Evolutionary conservation across 108 stramenopile species (phyloP).

Genomic region (Cyclostephanos invisitatus): DNA sequence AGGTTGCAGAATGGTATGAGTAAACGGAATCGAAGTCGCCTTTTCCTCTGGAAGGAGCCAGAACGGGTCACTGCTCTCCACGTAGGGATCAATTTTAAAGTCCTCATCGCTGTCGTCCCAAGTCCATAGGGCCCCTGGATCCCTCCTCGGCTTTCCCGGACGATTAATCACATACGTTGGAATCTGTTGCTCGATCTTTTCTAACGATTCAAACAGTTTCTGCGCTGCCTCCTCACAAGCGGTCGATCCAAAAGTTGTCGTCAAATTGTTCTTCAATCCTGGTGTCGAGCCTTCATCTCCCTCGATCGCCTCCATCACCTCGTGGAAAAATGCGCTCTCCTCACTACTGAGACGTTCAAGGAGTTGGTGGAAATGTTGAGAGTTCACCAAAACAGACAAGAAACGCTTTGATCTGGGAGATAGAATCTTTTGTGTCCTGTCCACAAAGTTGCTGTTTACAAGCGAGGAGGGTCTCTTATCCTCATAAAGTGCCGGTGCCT

Average conservation of each 20-base stretch:
- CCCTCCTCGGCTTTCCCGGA: slow-evolving; percentile 31
- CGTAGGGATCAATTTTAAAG: slow-evolving; percentile 41
- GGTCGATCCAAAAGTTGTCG: slow-evolving; percentile 38
- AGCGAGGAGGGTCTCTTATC: slow-evolving; percentile 52
- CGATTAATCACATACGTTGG: slow-evolving; percentile 74
- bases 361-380: slow-evolving; percentile 84
- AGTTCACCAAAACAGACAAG: slow-evolving; percentile 75
- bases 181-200: slow-evolving; percentile 77
- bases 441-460: slow-evolving; percentile 19
- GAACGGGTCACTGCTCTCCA: slow-evolving; percentile 29
- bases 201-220: slow-evolving; percentile 57
- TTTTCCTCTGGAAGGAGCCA: slow-evolving; percentile 45
- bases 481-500: slow-evolving; percentile 79
- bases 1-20: slow-evolving; percentile 42
- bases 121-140: slow-evolving; percentile 19
- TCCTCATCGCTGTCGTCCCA: slow-evolving; percentile 55
- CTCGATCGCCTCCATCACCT: slow-evolving; percentile 74
- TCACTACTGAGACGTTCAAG: slow-evolving; percentile 68
- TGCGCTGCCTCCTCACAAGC: slow-evolving; percentile 49
- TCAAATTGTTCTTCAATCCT: slow-evolving; percentile 27
- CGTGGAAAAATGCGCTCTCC: slow-evolving; percentile 71
- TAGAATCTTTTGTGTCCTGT: slow-evolving; percentile 44
- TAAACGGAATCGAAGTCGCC: slow-evolving; percentile 45
- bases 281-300: slow-evolving; percentile 31
- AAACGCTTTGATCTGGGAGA: slow-evolving; percentile 82